Percentiles rank a stretch among this genome's conserved stretches.
phyloP scores from a whole-genome alignment of 257 asterid species.

The Rhazya stricta region DNA sequence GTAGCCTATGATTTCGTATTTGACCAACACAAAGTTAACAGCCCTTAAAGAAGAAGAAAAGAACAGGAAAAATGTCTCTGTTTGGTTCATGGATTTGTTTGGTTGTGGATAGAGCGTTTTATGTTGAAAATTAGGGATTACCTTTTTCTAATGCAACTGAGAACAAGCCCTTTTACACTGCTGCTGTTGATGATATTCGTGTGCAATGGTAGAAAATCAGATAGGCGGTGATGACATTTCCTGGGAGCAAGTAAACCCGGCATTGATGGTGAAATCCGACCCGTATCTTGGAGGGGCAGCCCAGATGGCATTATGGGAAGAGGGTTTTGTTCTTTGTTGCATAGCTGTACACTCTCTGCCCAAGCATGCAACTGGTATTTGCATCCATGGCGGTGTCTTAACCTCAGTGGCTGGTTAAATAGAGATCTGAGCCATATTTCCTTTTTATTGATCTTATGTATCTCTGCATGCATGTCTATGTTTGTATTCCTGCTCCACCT shows the following conservation, averaged over 20 bases:
- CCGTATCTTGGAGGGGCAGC: constrained; percentile 22
- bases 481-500: neutral
- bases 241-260: neutral
- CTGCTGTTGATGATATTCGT: neutral
- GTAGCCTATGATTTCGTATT: constrained; percentile 19
- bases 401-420: constrained; percentile 2
- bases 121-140: neutral
- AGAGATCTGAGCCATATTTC: constrained; percentile 8
- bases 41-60: neutral
- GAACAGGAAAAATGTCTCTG: too few relatives aligned
- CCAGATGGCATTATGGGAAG: constrained; percentile 14
- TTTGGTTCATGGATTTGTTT: neutral
- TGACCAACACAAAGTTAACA: neutral
- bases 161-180: neutral
- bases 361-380: neutral
- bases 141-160: neutral
- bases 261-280: constrained; percentile 4
- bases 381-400: constrained; percentile 19
- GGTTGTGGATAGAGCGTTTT: neutral
- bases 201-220: neutral
- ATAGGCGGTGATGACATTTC: constrained; percentile 23
- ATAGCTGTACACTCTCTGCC: neutral
- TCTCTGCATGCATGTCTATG: neutral
- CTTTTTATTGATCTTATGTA: neutral
- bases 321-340: neutral